Evolutionary conservation across 345 rosid species (phyloP).

Genomic region (Combretum micranthum): DNA sequence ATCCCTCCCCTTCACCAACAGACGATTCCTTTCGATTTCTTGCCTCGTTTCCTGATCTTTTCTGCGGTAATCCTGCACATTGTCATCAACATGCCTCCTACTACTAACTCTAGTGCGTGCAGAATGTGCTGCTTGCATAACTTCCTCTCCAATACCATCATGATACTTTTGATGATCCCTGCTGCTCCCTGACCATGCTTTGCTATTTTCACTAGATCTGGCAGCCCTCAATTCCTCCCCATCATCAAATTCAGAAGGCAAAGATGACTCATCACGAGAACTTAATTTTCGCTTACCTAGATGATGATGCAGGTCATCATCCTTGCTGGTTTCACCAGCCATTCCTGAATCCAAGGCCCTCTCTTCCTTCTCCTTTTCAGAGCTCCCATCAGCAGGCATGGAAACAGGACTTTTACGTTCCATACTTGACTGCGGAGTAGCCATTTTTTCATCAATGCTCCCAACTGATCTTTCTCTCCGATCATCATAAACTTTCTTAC

Average conservation of each 20-base stretch:
- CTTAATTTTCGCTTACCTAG: slow-evolving; percentile 30
- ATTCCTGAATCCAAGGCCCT: slow-evolving; percentile 14
- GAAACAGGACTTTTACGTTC: slow-evolving; percentile 44
- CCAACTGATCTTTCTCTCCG: slow-evolving; percentile 49
- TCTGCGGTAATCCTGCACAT: slow-evolving; percentile 43
- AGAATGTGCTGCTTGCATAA: slow-evolving; percentile 53
- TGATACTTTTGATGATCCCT: slow-evolving; percentile 61
- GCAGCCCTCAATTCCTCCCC: slow-evolving; percentile 71
- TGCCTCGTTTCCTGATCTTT: slow-evolving; percentile 52
- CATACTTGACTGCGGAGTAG: slow-evolving; percentile 44
- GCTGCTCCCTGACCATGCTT: slow-evolving; percentile 84
- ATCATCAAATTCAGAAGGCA: slow-evolving; percentile 47
- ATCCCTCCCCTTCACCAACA: slow-evolving; percentile 42
- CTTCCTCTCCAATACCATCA: slow-evolving; percentile 78
- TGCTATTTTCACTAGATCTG: slow-evolving; percentile 86
- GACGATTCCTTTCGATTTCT: slow-evolving; percentile 52
- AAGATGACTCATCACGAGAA: slow-evolving; percentile 35
- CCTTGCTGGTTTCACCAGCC: slow-evolving; percentile 19
- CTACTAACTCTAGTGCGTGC: slow-evolving; percentile 30
- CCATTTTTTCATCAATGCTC: slow-evolving; percentile 51
- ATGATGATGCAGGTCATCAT: slow-evolving; percentile 13
- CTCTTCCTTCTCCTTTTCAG: slow-evolving; percentile 44
- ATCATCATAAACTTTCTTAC: slow-evolving; percentile 28
- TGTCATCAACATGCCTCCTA: slow-evolving; percentile 47
- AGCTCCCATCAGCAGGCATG: slow-evolving; percentile 32